A percentile compares a stretch with the other conserved stretches of the same genome.
Evolutionary conservation across 345 rosid genomes (phyloP).

Genomic region (Eutrema heterophyllum): DNA sequence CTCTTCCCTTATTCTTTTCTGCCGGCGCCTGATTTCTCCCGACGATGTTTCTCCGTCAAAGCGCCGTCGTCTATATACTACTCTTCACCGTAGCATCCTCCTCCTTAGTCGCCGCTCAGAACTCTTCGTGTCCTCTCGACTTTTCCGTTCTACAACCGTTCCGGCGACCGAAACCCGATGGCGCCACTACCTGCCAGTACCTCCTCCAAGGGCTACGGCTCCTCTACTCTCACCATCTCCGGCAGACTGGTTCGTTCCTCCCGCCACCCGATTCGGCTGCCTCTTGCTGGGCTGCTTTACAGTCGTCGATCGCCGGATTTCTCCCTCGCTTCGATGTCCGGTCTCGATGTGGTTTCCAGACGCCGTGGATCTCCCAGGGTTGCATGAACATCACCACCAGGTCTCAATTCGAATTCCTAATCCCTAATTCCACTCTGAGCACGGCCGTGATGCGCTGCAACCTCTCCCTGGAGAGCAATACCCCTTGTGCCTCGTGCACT

Average conservation of each 20-base stretch:
- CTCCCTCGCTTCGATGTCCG: conserved; percentile 50
- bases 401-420: conserved; percentile 43
- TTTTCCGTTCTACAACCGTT: conserved; percentile 50
- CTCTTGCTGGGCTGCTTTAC: conserved; percentile 64
- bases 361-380: conserved; percentile 71
- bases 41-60: conserved; percentile 30
- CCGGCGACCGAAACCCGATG: conserved; percentile 17
- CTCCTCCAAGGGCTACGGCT: conserved; percentile 76
- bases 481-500: conserved; percentile 80
- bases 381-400: conserved; percentile 71
- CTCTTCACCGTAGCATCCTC: conserved; percentile 3
- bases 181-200: conserved; percentile 44
- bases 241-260: conserved; percentile 44
- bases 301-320: conserved; percentile 32
- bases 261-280: conserved; percentile 55
- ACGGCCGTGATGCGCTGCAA: conserved; percentile 47
- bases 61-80: not conserved
- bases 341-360: conserved; percentile 57
- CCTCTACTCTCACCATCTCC: conserved; percentile 59
- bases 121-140: conserved; percentile 65
- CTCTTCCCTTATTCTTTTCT: not conserved
- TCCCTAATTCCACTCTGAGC: conserved; percentile 32
- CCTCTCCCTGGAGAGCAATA: conserved; percentile 52
- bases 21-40: not conserved
- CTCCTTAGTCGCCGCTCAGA: conserved; percentile 20